Evolutionary conservation across 73 alveolate genomes (phyloP).

Genomic region (Stentor roeselii): DNA sequence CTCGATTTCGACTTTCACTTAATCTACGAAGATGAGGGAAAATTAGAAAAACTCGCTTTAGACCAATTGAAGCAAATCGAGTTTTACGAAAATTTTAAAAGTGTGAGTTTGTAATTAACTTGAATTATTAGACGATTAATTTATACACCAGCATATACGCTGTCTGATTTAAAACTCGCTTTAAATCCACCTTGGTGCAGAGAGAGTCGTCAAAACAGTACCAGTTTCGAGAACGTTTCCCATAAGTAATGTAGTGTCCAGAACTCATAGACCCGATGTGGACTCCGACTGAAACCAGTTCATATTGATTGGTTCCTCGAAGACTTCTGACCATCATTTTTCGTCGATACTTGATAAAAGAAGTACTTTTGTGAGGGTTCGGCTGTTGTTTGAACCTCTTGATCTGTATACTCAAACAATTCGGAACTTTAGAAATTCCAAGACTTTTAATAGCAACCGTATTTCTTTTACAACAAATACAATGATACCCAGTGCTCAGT

Average conservation of each 20-base stretch:
- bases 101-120: too few relatives aligned
- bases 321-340: background rate
- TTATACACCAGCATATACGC: conserved; percentile 16
- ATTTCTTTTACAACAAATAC: background rate
- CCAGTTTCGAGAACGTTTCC: background rate
- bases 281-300: conserved; percentile 18
- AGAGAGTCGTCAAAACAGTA: conserved; percentile 27
- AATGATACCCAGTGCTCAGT: background rate
- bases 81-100: too few relatives aligned
- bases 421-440: background rate
- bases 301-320: background rate
- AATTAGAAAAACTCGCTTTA: too few relatives aligned
- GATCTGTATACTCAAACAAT: background rate
- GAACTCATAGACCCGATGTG: conserved; percentile 24
- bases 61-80: too few relatives aligned
- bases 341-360: background rate
- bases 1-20: too few relatives aligned
- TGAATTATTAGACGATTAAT: background rate
- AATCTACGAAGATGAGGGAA: too few relatives aligned
- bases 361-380: background rate
- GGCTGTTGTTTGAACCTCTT: conserved; percentile 20
- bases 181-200: conserved; percentile 8
- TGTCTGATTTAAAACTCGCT: background rate
- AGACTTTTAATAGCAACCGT: background rate
- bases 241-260: conserved; percentile 28